Percentiles rank a stretch among this genome's conserved stretches.
phyloP scores from a whole-genome alignment of 805 yeast genomes.

The Candida sithepensis region DNA sequence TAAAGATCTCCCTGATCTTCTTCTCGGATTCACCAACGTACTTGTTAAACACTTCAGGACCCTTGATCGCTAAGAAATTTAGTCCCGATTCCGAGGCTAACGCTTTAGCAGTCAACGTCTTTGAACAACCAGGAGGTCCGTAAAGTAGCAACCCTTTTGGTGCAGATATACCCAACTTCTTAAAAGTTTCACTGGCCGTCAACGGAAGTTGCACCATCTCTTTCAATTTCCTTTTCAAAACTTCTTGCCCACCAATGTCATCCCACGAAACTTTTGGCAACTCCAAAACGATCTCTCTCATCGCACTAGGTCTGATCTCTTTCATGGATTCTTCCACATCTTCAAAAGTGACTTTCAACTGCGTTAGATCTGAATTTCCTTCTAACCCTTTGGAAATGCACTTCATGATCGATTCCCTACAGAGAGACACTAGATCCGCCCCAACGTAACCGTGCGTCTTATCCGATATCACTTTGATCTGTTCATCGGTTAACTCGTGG shows the following conservation, averaged over 20 bases:
- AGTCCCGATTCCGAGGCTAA: slow-evolving; percentile 93
- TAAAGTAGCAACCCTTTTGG: slow-evolving; percentile 92
- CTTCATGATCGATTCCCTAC: slow-evolving; percentile 83
- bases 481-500: slow-evolving; percentile 48
- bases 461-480: slow-evolving; percentile 60
- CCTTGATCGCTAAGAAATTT: slow-evolving; percentile 91
- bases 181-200: slow-evolving; percentile 74
- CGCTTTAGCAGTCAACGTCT: slow-evolving; percentile 92
- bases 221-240: slow-evolving; percentile 69
- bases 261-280: slow-evolving; percentile 92
- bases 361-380: slow-evolving; percentile 13
- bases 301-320: slow-evolving; percentile 92
- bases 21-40: slow-evolving; percentile 96
- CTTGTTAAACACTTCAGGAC: slow-evolving; percentile 91
- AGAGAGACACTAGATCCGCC: slow-evolving; percentile 85
- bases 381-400: slow-evolving; percentile 64
- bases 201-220: slow-evolving; percentile 94
- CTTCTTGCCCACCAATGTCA: slow-evolving; percentile 94
- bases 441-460: slow-evolving; percentile 98
- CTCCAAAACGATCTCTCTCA: slow-evolving; percentile 92
- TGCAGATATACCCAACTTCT: slow-evolving; percentile 73
- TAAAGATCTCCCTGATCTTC: slow-evolving; percentile 89
- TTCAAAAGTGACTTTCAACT: slow-evolving; percentile 41
- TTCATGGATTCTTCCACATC: slow-evolving; percentile 73
- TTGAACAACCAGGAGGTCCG: slow-evolving; percentile 99